phyloP scores from a whole-genome alignment of 148 eudicot species.

The Dysphania ambrosioides region DNA sequence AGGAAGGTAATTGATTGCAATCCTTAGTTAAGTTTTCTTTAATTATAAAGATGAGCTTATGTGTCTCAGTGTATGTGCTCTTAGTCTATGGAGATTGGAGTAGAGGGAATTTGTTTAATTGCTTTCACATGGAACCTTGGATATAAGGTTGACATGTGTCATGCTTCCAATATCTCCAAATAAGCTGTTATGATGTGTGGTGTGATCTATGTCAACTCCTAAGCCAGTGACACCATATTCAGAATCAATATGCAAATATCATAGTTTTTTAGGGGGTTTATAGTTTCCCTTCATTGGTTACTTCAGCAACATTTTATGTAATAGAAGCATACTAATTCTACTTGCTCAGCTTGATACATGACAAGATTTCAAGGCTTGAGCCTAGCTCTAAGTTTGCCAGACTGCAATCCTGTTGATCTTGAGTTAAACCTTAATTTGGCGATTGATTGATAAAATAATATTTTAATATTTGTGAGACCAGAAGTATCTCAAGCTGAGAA shows the following conservation, averaged over 20 bases:
- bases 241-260: background rate
- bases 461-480: no score
- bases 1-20: conserved; percentile 57
- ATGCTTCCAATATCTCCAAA: background rate
- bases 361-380: background rate
- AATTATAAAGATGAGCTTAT: background rate
- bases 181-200: background rate
- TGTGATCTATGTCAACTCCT: background rate
- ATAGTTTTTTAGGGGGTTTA: background rate
- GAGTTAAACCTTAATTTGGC: background rate
- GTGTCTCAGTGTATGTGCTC: conserved; percentile 11
- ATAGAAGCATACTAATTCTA: background rate
- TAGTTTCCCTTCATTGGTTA: background rate
- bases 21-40: background rate
- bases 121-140: conserved; percentile 7
- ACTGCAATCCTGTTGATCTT: background rate
- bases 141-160: conserved; percentile 6
- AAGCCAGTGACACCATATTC: background rate
- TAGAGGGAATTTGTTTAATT: background rate
- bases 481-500: background rate
- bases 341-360: background rate
- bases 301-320: background rate
- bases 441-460: background rate
- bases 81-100: background rate
- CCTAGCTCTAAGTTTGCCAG: background rate